Percentiles rank a stretch among this genome's conserved stretches.
phyloP scores from a whole-genome alignment of 2,329 filamentous ascomycete genomes.

The Fusarium compactum region DNA sequence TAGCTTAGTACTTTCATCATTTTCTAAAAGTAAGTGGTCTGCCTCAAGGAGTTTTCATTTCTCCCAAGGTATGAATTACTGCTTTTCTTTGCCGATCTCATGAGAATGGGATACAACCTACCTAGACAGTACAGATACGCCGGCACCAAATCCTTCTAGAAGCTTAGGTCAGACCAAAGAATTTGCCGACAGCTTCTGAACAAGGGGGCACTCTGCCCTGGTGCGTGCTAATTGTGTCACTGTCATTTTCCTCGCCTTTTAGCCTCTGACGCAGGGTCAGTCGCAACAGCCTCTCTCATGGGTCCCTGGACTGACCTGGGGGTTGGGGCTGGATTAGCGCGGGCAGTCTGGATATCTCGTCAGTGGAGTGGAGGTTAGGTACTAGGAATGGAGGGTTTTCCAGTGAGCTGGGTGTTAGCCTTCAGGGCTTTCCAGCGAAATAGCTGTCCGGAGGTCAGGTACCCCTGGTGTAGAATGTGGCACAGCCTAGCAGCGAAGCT shows the following conservation, averaged over 20 bases:
- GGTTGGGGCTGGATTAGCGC: conserved; percentile 18
- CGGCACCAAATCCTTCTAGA: conserved; percentile 33
- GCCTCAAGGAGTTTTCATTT: not conserved
- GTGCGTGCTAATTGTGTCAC: conserved; percentile 16
- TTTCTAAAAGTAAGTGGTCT: not conserved
- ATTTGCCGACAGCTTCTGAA: not conserved
- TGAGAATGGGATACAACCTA: not conserved
- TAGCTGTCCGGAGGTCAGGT: not conserved
- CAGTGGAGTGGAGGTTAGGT: not conserved
- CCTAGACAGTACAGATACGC: not conserved
- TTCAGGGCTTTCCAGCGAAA: conserved; percentile 27
- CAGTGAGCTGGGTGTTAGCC: conserved; percentile 18
- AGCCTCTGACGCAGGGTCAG: conserved; percentile 29
- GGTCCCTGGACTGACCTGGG: conserved; percentile 17
- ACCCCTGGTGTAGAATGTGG: conserved; percentile 1
- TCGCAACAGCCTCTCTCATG: conserved; percentile 20
- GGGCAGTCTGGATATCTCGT: conserved; percentile 1
- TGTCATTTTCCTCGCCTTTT: conserved; percentile 12
- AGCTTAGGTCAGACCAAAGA: conserved; percentile 7
- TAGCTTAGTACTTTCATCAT: not conserved
- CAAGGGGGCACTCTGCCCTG: conserved; percentile 13
- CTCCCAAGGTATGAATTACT: not conserved
- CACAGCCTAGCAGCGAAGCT: not conserved
- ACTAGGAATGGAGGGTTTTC: conserved; percentile 27
- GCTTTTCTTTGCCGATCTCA: conserved; percentile 10